Percentiles rank a stretch among this genome's conserved stretches.
These are phyloP conservation scores for Mycena metata DNA, from an alignment of 768 basidiomycete species.

Conservation along the genomic window DNA sequence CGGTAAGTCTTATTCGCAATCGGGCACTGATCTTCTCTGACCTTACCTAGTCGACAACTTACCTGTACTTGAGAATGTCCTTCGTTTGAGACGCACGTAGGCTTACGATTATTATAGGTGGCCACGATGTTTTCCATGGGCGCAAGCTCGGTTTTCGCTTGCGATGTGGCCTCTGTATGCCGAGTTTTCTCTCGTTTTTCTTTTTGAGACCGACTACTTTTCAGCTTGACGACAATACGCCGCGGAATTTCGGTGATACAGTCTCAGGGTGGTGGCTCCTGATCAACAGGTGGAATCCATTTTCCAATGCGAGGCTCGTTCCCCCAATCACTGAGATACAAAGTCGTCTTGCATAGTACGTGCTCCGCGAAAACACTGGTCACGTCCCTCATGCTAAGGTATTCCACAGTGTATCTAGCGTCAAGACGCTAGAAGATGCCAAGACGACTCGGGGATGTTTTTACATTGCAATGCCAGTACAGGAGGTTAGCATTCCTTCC, in stretches of 20 bases:
- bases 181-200: neutral
- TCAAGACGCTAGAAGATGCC: conserved; percentile 95
- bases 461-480: conserved; percentile 96
- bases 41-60: conserved; percentile 82
- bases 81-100: neutral
- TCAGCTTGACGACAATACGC: conserved; percentile 94
- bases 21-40: conserved; percentile 21
- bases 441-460: conserved; percentile 90
- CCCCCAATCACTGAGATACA: conserved; percentile 96
- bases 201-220: conserved; percentile 13
- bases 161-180: conserved; percentile 90
- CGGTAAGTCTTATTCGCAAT: conserved; percentile 56
- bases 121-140: conserved; percentile 94
- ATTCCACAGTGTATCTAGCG: conserved; percentile 86
- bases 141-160: conserved; percentile 90
- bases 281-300: conserved; percentile 93
- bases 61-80: conserved; percentile 64
- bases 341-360: conserved; percentile 94
- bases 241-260: conserved; percentile 93
- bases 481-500: conserved; percentile 68
- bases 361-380: conserved; percentile 30
- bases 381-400: neutral
- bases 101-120: conserved; percentile 64
- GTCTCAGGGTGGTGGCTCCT: conserved; percentile 97
- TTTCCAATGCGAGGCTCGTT: conserved; percentile 80